These are phyloP conservation scores for Paramecium primaurelia DNA, from an alignment of 73 alveolate species.

Conservation along the genomic window DNA sequence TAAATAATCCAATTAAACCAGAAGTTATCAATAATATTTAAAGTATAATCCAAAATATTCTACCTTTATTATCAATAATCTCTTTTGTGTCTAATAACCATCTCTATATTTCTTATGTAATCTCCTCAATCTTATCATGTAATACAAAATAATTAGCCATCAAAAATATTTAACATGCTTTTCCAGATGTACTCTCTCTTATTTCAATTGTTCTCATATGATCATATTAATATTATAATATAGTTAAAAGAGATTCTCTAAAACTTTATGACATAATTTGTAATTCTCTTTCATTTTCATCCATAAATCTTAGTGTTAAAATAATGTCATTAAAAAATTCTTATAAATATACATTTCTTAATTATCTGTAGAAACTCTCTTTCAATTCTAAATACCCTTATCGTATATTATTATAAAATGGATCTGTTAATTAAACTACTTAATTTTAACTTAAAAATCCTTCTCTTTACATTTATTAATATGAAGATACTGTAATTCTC, in stretches of 20 bases:
- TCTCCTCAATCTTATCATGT: not conserved
- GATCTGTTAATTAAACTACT: not conserved
- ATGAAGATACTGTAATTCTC: constrained; percentile 4
- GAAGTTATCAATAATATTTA: not conserved
- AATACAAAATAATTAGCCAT: not conserved
- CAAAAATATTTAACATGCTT: not conserved
- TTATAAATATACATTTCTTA: not conserved
- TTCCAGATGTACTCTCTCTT: not conserved
- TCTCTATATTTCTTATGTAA: not conserved
- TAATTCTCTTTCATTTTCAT: not conserved
- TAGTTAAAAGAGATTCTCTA: constrained; percentile 24
- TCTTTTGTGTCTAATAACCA: not conserved
- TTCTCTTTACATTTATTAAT: not conserved
- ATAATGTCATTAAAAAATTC: not conserved
- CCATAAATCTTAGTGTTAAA: not conserved
- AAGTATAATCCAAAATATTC: not conserved
- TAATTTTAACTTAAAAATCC: not conserved
- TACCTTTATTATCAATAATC: not conserved
- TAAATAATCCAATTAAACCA: not conserved
- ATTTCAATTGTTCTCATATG: not conserved
- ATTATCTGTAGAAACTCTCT: not conserved
- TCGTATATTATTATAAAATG: not conserved
- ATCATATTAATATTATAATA: not conserved
- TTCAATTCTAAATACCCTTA: not conserved
- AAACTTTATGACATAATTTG: not conserved